Conservation (phyloP, 345 rosid species). For the Arabidopsis suecica region DNA sequence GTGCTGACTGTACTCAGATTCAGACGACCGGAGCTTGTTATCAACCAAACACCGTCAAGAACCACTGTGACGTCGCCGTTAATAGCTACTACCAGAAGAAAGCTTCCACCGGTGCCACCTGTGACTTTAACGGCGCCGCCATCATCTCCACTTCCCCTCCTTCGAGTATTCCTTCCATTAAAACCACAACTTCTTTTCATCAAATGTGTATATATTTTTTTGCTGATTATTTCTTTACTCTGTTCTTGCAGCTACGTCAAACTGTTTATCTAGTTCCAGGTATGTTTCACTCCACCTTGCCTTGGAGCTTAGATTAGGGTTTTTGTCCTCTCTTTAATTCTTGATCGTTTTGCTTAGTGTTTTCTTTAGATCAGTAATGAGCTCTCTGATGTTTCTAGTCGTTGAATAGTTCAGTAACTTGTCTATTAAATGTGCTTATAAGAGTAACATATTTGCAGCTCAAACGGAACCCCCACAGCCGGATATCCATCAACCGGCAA, state of each 20-base stretch:
- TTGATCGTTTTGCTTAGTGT: conserved; percentile 5
- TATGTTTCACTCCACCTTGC: conserved; percentile 26
- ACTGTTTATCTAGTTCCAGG: conserved; percentile 44
- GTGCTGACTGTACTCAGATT: conserved; percentile 68
- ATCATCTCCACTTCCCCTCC: conserved; percentile 32
- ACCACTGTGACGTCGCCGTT: conserved; percentile 50
- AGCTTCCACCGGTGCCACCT: conserved; percentile 40
- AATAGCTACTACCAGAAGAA: conserved; percentile 44
- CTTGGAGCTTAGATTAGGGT: conserved; percentile 9
- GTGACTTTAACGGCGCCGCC: conserved; percentile 47
- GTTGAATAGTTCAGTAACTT: not conserved
- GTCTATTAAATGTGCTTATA: not conserved
- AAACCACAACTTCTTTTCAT: not conserved
- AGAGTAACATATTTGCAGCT: conserved; percentile 24
- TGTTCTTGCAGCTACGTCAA: conserved; percentile 44
- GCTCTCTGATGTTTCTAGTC: not conserved
- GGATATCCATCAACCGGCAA: conserved; percentile 12
- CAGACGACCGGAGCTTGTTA: conserved; percentile 74
- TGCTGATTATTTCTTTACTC: not conserved
- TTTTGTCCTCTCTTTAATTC: not conserved
- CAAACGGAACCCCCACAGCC: not conserved
- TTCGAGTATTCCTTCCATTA: conserved; percentile 26
- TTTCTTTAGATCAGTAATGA: conserved; percentile 21
- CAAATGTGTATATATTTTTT: not conserved
- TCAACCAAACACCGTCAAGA: conserved; percentile 69